Percentiles rank a stretch among this genome's conserved stretches.
phyloP scores from a whole-genome alignment of 179 eudicot species.

The Actinidia chinensis region DNA sequence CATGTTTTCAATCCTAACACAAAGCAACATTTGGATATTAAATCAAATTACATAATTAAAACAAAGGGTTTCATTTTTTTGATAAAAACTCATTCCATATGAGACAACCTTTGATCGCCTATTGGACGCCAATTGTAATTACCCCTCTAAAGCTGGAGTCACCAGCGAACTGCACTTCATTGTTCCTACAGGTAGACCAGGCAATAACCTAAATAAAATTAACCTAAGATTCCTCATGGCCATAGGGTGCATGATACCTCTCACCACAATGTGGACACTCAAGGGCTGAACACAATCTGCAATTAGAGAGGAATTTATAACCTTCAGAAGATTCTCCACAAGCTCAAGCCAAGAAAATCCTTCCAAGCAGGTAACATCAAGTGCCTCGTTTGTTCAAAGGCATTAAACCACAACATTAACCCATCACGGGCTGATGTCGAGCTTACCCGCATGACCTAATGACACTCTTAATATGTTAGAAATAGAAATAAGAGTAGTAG shows the following conservation, averaged over 20 bases:
- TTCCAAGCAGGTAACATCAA: neutral
- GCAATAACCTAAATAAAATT: neutral
- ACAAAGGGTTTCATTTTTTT: neutral
- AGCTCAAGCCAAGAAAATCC: neutral
- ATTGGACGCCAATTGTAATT: slow-evolving; percentile 48
- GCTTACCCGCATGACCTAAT: neutral
- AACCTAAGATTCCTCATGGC: neutral
- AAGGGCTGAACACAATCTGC: slow-evolving; percentile 90
- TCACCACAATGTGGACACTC: slow-evolving; percentile 97
- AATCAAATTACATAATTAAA: neutral
- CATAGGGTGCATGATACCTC: slow-evolving; percentile 47
- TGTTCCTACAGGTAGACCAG: slow-evolving; percentile 56
- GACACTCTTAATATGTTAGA: neutral
- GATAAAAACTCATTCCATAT: neutral
- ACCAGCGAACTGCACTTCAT: slow-evolving; percentile 97
- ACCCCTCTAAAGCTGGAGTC: slow-evolving; percentile 83
- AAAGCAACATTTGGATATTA: neutral
- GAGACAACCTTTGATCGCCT: slow-evolving; percentile 67
- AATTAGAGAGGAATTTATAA: slow-evolving; percentile 19
- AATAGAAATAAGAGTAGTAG: neutral
- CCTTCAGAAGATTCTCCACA: neutral
- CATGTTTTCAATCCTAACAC: neutral
- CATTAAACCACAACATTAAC: neutral
- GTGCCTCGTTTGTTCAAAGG: neutral
- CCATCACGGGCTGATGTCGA: neutral